These are phyloP conservation scores for Bipolaris zeicola DNA, from an alignment of 2,329 filamentous ascomycete genomes.

Conservation along the genomic window DNA sequence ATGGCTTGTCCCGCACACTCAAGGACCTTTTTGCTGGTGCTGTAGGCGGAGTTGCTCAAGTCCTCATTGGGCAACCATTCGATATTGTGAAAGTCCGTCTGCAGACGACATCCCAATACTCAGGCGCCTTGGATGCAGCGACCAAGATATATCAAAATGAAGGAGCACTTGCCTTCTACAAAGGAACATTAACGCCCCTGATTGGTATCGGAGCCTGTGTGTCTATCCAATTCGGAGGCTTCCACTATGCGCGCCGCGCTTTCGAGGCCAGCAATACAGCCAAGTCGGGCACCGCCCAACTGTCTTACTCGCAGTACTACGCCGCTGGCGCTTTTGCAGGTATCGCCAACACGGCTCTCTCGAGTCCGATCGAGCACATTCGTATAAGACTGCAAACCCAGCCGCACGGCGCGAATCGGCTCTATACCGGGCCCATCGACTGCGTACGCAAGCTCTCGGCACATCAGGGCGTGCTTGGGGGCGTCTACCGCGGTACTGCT, in stretches of 20 bases:
- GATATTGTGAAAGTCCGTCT: conserved; percentile 86
- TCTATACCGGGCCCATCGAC: conserved; percentile 86
- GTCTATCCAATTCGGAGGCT: conserved; percentile 97
- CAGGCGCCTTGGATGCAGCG: conserved; percentile 78
- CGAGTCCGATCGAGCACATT: conserved; percentile 93
- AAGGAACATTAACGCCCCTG: conserved; percentile 91
- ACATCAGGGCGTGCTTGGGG: conserved; percentile 70
- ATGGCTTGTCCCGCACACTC: conserved; percentile 55
- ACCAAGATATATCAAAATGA: conserved; percentile 85
- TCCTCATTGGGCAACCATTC: conserved; percentile 80
- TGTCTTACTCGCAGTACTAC: conserved; percentile 88
- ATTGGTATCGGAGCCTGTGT: conserved; percentile 94
- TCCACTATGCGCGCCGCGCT: conserved; percentile 86
- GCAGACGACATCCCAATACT: conserved; percentile 84
- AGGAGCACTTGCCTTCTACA: conserved; percentile 93
- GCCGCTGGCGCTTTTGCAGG: conserved; percentile 89
- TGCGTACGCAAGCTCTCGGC: conserved; percentile 83
- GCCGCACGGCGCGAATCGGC: conserved; percentile 77
- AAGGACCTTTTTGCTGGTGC: conserved; percentile 95
- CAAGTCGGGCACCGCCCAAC: conserved; percentile 53
- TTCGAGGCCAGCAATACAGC: conserved; percentile 74
- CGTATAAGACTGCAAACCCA: conserved; percentile 96
- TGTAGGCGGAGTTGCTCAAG: conserved; percentile 89
- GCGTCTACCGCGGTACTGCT: conserved; percentile 83
- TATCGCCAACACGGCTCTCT: conserved; percentile 85